Evolutionary conservation across 2,329 filamentous ascomycete genomes (phyloP).

Genomic region (Fusarium paranaense): DNA sequence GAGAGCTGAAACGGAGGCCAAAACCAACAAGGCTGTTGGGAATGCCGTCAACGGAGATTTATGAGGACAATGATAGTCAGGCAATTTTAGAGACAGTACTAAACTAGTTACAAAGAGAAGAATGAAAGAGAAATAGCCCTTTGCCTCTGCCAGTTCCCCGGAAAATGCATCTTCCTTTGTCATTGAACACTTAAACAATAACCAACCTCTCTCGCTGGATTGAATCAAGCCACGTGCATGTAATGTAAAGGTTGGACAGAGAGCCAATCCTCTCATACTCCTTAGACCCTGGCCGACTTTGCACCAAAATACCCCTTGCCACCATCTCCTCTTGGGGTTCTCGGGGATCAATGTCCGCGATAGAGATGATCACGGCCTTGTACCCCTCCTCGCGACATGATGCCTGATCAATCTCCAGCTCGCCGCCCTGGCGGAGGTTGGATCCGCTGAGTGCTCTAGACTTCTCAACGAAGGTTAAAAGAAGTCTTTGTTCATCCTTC

Average conservation of each 20-base stretch:
- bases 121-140: not conserved
- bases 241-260: accelerated
- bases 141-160: not conserved
- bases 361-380: not conserved
- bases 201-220: not conserved
- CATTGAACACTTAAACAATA: not conserved
- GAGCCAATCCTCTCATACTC: not conserved
- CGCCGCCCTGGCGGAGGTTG: not conserved
- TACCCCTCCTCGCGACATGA: not conserved
- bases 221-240: not conserved
- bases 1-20: conserved; percentile 16
- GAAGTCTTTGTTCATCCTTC: not conserved
- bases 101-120: not conserved
- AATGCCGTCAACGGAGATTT: not conserved
- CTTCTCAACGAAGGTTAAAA: not conserved
- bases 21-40: not conserved
- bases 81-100: not conserved
- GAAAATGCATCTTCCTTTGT: not conserved
- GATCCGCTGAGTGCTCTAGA: not conserved
- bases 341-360: not conserved
- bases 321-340: not conserved
- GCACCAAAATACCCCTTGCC: not conserved
- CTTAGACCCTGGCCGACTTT: not conserved
- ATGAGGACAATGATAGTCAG: accelerated
- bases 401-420: not conserved